phyloP scores from a whole-genome alignment of 2,329 filamentous ascomycete species.

The Ophiostoma sp. region DNA sequence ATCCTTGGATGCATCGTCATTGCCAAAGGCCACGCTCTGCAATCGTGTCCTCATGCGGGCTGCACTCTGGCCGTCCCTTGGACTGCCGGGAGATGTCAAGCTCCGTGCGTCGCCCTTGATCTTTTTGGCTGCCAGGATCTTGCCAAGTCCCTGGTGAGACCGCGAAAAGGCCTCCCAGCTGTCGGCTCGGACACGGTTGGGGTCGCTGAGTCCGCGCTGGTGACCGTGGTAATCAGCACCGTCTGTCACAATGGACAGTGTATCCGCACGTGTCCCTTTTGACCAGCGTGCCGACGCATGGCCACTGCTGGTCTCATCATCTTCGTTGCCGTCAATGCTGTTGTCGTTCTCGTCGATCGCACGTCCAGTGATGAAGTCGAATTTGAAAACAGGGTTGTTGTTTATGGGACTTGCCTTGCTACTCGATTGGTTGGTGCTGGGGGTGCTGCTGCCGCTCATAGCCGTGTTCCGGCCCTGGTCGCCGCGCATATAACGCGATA shows the following conservation, averaged over 20 bases:
- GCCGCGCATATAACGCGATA: conserved; percentile 24
- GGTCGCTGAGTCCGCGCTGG: conserved; percentile 4
- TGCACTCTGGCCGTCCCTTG: neutral
- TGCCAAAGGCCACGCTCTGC: conserved; percentile 5
- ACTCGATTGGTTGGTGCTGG: neutral
- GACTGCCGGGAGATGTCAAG: neutral
- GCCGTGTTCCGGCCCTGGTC: neutral
- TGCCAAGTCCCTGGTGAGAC: conserved; percentile 16
- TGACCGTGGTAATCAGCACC: conserved; percentile 8
- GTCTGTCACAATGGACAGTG: conserved; percentile 10
- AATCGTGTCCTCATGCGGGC: neutral
- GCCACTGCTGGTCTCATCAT: conserved; percentile 9
- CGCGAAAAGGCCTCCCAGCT: conserved; percentile 25
- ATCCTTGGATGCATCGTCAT: neutral
- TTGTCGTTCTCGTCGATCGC: neutral
- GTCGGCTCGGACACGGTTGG: conserved; percentile 15
- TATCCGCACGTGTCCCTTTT: conserved; percentile 22
- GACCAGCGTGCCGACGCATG: conserved; percentile 24
- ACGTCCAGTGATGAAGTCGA: neutral
- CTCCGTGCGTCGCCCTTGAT: neutral
- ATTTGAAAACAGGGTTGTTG: neutral
- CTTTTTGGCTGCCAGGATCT: conserved; percentile 11
- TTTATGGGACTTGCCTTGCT: neutral
- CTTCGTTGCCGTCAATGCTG: neutral
- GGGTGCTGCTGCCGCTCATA: neutral